A percentile compares a stretch with the other conserved stretches of the same genome.
Evolutionary conservation across 345 rosid genomes (phyloP).

Genomic region (Leavenworthia alabamica): DNA sequence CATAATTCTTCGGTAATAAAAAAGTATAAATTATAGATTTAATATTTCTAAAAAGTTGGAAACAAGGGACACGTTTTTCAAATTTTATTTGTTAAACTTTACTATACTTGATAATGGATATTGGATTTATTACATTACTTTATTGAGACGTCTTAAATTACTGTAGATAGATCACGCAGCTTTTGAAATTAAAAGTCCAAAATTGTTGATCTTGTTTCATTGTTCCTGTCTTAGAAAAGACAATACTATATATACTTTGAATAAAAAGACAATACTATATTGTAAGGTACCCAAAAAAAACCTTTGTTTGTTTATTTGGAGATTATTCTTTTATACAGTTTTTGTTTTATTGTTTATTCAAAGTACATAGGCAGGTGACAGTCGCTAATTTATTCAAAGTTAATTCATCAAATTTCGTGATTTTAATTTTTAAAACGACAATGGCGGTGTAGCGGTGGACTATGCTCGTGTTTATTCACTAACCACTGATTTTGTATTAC

Average conservation of each 20-base stretch:
- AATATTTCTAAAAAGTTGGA: slow-evolving; percentile 20
- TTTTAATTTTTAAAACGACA: not conserved
- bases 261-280: slow-evolving; percentile 17
- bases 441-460: not conserved
- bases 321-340: not conserved
- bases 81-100: not conserved
- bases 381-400: not conserved
- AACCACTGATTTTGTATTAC: not conserved
- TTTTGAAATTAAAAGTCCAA: slow-evolving; percentile 25
- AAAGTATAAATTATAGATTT: not conserved
- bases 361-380: slow-evolving; percentile 1
- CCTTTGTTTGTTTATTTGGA: slow-evolving; percentile 12
- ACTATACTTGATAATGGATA: slow-evolving; percentile 1
- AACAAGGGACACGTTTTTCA: slow-evolving; percentile 16
- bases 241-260: slow-evolving; percentile 13
- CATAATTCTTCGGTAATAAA: not conserved
- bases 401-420: not conserved
- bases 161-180: slow-evolving; percentile 17
- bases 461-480: not conserved
- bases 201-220: not conserved
- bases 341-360: not conserved
- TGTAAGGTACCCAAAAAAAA: slow-evolving; percentile 11
- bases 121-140: slow-evolving; percentile 9
- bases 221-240: slow-evolving; percentile 16
- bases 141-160: slow-evolving; percentile 7